These are phyloP conservation scores for Talaromyces marneffei DNA, from an alignment of 2,329 filamentous ascomycete genomes.

Conservation along the genomic window DNA sequence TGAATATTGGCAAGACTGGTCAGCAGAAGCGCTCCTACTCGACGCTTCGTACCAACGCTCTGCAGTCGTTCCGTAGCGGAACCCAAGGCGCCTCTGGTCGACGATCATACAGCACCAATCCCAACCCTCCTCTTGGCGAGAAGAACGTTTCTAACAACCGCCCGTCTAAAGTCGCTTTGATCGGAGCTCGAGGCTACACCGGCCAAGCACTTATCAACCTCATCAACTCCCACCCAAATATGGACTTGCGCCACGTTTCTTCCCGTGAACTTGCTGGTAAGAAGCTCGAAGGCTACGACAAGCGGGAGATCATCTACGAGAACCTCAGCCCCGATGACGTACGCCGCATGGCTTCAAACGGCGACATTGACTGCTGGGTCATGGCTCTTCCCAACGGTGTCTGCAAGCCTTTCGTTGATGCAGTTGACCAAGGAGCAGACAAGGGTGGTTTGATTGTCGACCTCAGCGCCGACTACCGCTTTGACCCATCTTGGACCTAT, in stretches of 20 bases:
- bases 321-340: constrained; percentile 84
- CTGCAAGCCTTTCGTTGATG: constrained; percentile 89
- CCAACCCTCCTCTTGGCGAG: constrained; percentile 81
- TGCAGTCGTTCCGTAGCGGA: constrained; percentile 31
- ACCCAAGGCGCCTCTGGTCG: constrained; percentile 27
- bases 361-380: constrained; percentile 90
- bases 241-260: constrained; percentile 87
- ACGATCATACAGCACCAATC: constrained; percentile 54
- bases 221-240: constrained; percentile 78
- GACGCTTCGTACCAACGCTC: constrained; percentile 43
- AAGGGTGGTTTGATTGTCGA: constrained; percentile 76
- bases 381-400: constrained; percentile 96
- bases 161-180: constrained; percentile 75
- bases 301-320: constrained; percentile 87
- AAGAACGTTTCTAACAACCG: constrained; percentile 79
- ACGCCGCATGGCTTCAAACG: constrained; percentile 72
- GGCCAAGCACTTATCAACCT: constrained; percentile 85
- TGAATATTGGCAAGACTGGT: constrained; percentile 47
- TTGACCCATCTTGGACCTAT: constrained; percentile 80
- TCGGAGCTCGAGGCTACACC: constrained; percentile 89
- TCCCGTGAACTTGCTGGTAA: constrained; percentile 87
- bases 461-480: constrained; percentile 93
- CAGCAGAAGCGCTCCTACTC: constrained; percentile 66
- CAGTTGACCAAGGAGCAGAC: constrained; percentile 65
- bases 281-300: constrained; percentile 81